Evolutionary conservation across 2,329 filamentous ascomycete species (phyloP).

Genomic region (Cadophora gregata): DNA sequence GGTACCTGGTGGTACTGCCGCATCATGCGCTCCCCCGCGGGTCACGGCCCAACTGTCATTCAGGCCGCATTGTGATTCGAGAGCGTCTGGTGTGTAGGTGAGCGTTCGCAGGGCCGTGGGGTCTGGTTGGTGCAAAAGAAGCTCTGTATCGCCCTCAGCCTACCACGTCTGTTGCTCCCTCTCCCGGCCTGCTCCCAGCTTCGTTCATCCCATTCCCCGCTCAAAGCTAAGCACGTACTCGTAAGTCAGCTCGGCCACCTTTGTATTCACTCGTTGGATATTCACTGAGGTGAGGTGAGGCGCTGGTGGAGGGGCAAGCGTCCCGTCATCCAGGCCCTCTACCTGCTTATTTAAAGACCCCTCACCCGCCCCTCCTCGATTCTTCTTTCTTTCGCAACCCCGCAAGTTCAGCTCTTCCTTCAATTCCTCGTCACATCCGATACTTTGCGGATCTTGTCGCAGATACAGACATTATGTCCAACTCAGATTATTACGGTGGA

Average conservation of each 20-base stretch:
- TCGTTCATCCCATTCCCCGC: slow-evolving; percentile 8
- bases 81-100: slow-evolving; percentile 17
- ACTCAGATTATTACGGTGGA: slow-evolving; percentile 41
- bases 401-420: slow-evolving; percentile 8
- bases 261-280: not conserved
- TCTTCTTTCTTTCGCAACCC: slow-evolving; percentile 7
- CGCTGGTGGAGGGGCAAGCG: slow-evolving; percentile 14
- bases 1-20: not conserved
- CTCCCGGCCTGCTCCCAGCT: slow-evolving; percentile 1
- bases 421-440: not conserved
- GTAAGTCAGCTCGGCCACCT: slow-evolving; percentile 20
- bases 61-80: slow-evolving; percentile 15
- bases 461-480: slow-evolving; percentile 36
- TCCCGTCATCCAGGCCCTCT: slow-evolving; percentile 1
- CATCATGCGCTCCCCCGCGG: slow-evolving; percentile 12
- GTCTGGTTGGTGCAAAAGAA: slow-evolving; percentile 8
- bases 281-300: not conserved
- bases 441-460: slow-evolving; percentile 1
- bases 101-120: not conserved
- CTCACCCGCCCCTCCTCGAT: slow-evolving; percentile 4
- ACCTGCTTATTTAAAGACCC: slow-evolving; percentile 12
- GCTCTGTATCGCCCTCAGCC: not conserved
- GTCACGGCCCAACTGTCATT: slow-evolving; percentile 9
- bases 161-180: not conserved
- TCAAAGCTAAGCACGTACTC: slow-evolving; percentile 18